phyloP scores from a whole-genome alignment of 2,329 filamentous ascomycete genomes.

The Sclerotinia trifoliorum region DNA sequence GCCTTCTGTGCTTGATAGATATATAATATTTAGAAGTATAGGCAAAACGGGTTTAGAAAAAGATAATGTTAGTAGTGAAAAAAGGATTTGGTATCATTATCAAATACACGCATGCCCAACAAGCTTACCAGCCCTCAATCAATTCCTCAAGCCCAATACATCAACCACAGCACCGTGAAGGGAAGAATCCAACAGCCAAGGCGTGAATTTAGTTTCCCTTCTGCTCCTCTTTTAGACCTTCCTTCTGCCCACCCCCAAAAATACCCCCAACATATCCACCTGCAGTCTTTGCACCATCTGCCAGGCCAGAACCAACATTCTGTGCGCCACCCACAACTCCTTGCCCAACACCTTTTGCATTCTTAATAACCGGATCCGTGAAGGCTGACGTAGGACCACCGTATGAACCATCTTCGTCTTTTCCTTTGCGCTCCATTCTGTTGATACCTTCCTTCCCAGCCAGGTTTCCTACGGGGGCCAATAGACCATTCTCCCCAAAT shows the following conservation, averaged over 20 bases:
- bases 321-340: constrained; percentile 25
- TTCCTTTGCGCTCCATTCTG: constrained; percentile 61
- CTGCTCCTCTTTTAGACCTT: not conserved
- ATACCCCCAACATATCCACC: constrained; percentile 25
- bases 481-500: constrained; percentile 65
- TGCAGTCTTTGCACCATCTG: constrained; percentile 25
- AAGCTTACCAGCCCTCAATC: not conserved
- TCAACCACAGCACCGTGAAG: not conserved
- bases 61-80: not conserved
- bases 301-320: constrained; percentile 24
- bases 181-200: not conserved
- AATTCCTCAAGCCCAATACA: not conserved
- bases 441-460: constrained; percentile 65
- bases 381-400: constrained; percentile 22
- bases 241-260: constrained; percentile 24
- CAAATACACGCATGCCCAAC: not conserved
- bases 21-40: not conserved
- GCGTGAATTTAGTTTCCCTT: not conserved
- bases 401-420: constrained; percentile 58
- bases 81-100: not conserved
- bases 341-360: constrained; percentile 23
- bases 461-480: constrained; percentile 62
- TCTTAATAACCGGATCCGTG: constrained; percentile 20
- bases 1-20: constrained; percentile 36
- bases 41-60: no score